Evolutionary conservation across 192 early-diverging fungal genomes (phyloP), one percentile per base, ranked within the genome.

Genomic region (Geranomyces variabilis): DNA sequence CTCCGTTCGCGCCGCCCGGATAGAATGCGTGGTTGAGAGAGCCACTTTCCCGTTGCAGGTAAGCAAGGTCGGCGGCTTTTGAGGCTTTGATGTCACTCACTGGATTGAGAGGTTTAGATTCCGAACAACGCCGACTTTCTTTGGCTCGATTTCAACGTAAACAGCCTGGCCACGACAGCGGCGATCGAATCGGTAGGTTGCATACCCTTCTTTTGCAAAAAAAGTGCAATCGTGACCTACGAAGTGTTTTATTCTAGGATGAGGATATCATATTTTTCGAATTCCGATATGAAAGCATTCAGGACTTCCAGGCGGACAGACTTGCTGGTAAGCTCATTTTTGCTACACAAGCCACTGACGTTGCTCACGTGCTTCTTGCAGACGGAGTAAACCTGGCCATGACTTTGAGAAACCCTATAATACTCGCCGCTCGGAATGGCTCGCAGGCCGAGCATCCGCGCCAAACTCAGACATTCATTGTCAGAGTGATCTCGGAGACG

Each of bases 1-100:
- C 17, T 70, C 58, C 9, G 62, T 61, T 31, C 56, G 10, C 8
- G 55, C 43, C 26, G n/a, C 34, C 19, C 21, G 28, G 15, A 41
- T 61, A 28, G 55, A 57, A 43, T 66, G 65, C 13, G 44, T 66
- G 12, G 31, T 66, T n/a, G 65, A 26, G 15, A 15, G 51, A 26
- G 17, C 19, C 36, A 41, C 5, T 7, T 10, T 41, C 10, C 36
- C 36, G 36, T 41, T 41, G 36, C 36, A 41, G 36, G 36, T 41
- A 41, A 41, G 36, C n/a, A n/a, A n/a, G n/a, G n/a, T n/a, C n/a
- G n/a, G n/a, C n/a, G n/a, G n/a, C n/a, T n/a, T n/a, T n/a, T n/a
- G n/a, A n/a, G n/a, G n/a, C n/a, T n/a, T n/a, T n/a, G n/a, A n/a
- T n/a, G n/a, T n/a, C n/a, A n/a, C n/a, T n/a, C n/a, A n/a, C n/a